phyloP scores from a whole-genome alignment of 192 early-diverging fungal genomes.

The Funneliformis mosseae region DNA sequence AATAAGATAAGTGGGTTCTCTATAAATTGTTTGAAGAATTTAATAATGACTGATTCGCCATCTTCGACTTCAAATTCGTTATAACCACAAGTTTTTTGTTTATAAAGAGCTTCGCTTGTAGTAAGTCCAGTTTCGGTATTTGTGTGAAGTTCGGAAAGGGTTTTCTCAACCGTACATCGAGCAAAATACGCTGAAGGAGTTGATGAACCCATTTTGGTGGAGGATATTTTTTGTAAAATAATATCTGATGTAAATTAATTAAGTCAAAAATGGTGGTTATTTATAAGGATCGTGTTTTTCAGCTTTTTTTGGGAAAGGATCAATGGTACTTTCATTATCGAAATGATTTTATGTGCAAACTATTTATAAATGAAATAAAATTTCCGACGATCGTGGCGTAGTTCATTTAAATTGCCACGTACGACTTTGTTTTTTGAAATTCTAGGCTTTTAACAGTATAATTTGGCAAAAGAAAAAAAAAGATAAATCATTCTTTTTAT shows the following conservation, averaged over 20 bases:
- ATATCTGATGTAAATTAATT: background rate
- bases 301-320: no score
- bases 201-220: slow-evolving; percentile 7
- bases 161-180: slow-evolving; percentile 50
- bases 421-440: background rate
- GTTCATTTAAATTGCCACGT: background rate
- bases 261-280: background rate
- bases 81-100: slow-evolving; percentile 53
- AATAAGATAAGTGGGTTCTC: slow-evolving; percentile 85
- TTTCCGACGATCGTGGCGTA: background rate
- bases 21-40: slow-evolving; percentile 81
- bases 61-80: slow-evolving; percentile 74
- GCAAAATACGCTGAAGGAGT: slow-evolving; percentile 60
- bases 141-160: slow-evolving; percentile 48
- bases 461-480: no score
- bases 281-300: background rate
- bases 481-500: no score
- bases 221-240: background rate
- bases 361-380: background rate
- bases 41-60: slow-evolving; percentile 64
- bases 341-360: background rate
- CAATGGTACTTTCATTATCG: no score
- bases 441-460: no score
- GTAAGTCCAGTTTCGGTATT: slow-evolving; percentile 46
- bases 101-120: slow-evolving; percentile 42